Conservation (phyloP, 73 alveolate genomes). For the Paramecium bursaria region DNA sequence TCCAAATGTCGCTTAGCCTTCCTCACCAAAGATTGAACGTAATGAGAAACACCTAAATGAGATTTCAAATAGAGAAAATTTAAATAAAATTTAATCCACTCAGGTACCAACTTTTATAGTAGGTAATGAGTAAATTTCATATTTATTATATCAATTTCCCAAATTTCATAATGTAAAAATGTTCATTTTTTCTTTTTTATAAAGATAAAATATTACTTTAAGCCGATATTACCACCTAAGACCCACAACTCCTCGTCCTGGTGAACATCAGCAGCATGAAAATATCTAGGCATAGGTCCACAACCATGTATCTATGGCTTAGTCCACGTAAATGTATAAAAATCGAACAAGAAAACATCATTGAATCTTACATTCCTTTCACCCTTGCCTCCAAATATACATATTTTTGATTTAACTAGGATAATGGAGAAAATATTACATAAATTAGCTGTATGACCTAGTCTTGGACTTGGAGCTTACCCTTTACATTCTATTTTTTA, state of each 20-base stretch:
- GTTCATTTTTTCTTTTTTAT: conserved; percentile 45
- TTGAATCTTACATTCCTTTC: not conserved
- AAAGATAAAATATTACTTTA: not conserved
- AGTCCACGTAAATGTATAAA: conserved; percentile 12
- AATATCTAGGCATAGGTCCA: conserved; percentile 48
- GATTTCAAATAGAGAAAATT: conserved; percentile 28
- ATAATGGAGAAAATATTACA: not conserved
- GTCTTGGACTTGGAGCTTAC: conserved; percentile 66
- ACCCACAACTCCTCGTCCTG: conserved; percentile 39
- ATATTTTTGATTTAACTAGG: conserved; percentile 25
- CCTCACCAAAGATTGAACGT: not conserved
- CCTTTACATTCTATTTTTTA: conserved; percentile 35
- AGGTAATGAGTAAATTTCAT: conserved; percentile 55
- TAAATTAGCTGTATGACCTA: conserved; percentile 67
- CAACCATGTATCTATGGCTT: not conserved
- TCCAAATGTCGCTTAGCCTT: conserved; percentile 1
- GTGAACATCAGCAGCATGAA: conserved; percentile 56
- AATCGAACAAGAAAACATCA: conserved; percentile 34
- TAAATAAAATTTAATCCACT: conserved; percentile 46
- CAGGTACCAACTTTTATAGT: conserved; percentile 35
- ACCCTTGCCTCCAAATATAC: conserved; percentile 52
- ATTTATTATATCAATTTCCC: conserved; percentile 32
- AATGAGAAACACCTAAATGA: conserved; percentile 2
- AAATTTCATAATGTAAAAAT: conserved; percentile 40
- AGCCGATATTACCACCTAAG: conserved; percentile 42